Conservation (phyloP, 352 stramenopile species). For the Pythium monospermum region DNA sequence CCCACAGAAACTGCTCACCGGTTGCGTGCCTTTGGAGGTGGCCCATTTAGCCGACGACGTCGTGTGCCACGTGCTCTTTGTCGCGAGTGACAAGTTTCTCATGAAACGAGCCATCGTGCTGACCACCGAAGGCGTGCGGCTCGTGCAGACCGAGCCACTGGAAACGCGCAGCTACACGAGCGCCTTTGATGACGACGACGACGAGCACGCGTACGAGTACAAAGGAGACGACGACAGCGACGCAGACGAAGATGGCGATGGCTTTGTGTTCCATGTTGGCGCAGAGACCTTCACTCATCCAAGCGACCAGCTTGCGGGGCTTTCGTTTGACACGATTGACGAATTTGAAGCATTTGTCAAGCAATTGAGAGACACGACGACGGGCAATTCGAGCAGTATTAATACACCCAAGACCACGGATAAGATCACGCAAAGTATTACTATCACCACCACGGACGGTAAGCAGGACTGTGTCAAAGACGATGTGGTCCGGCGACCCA, state of each 20-base stretch:
- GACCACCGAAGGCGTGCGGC: constrained; percentile 42
- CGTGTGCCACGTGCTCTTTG: constrained; percentile 55
- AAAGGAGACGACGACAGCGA: constrained; percentile 18
- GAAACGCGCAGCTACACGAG: background rate
- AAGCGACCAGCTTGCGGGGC: constrained; percentile 39
- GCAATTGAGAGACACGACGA: constrained; percentile 28
- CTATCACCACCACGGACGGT: too few species aligned
- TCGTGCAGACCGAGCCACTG: constrained; percentile 21
- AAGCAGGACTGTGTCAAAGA: too few species aligned
- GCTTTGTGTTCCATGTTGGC: constrained; percentile 44
- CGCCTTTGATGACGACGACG: constrained; percentile 12
- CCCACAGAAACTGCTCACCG: too few species aligned
- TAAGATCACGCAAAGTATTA: too few species aligned
- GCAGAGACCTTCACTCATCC: constrained; percentile 53
- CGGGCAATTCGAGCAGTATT: too few species aligned
- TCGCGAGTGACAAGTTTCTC: constrained; percentile 50
- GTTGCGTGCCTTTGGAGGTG: constrained; percentile 39
- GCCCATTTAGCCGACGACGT: constrained; percentile 34
- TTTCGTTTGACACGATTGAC: constrained; percentile 40
- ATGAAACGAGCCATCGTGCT: constrained; percentile 55
- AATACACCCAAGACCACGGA: too few species aligned
- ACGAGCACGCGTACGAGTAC: constrained; percentile 23
- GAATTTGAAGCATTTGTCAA: constrained; percentile 54
- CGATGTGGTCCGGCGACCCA: too few species aligned
- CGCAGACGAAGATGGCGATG: constrained; percentile 5